Conservation (phyloP, 192 early-diverging fungal species). For the Gorgonomyces haynaldii region DNA sequence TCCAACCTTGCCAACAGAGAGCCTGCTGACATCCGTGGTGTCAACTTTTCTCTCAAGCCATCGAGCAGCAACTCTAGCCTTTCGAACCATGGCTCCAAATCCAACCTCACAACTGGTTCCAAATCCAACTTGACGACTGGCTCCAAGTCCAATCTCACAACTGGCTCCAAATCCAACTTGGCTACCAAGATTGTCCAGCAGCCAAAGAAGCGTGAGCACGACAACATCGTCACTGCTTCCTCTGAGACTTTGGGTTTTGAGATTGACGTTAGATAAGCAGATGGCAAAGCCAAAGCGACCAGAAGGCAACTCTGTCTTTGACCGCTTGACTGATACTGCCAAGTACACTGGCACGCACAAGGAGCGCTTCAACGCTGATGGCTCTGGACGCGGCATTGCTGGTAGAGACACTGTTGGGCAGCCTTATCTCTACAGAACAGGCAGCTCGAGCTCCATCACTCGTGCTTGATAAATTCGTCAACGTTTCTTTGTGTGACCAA, state of each 20-base stretch:
- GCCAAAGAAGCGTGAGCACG: neutral
- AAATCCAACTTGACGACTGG: no score
- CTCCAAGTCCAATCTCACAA: no score
- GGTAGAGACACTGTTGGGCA: conserved; percentile 30
- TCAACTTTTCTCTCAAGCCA: no score
- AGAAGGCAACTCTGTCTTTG: conserved; percentile 20
- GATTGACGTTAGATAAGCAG: neutral
- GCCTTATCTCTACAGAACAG: no score
- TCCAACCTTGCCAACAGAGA: neutral
- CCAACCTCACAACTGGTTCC: no score
- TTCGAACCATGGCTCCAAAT: no score
- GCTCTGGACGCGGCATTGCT: conserved; percentile 30
- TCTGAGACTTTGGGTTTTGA: neutral
- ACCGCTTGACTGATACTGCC: conserved; percentile 30
- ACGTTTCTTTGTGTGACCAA: conserved; percentile 32
- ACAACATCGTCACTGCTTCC: neutral
- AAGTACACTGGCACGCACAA: conserved; percentile 44
- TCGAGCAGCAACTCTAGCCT: no score
- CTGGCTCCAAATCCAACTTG: no score
- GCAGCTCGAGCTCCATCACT: conserved; percentile 11
- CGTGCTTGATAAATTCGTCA: conserved; percentile 34
- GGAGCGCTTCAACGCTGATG: conserved; percentile 35
- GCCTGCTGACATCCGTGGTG: conserved; percentile 2
- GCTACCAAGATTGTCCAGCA: no score
- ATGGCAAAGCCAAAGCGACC: neutral